These are phyloP conservation scores for Cicer pinnatifidum DNA, from an alignment of 306 rosid genomes.

Conservation along the genomic window DNA sequence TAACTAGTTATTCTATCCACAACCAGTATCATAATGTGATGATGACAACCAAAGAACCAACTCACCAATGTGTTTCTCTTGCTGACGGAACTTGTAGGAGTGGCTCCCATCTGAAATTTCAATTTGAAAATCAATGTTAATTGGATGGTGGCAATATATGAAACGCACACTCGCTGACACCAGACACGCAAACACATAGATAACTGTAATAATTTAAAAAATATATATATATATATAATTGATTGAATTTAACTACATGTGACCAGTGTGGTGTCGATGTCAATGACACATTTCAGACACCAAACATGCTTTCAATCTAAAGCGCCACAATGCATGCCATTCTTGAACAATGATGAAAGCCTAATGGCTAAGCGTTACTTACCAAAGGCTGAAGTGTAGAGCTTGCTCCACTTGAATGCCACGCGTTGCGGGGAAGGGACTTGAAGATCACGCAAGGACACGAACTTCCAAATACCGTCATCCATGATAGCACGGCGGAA, in stretches of 20 bases:
- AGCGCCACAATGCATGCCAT: too few relatives aligned
- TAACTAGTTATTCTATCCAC: too few relatives aligned
- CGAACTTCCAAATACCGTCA: conserved; percentile 78
- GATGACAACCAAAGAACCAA: conserved; percentile 24
- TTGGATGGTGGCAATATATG: neutral
- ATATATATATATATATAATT: too few relatives aligned
- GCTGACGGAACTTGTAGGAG: conserved; percentile 82
- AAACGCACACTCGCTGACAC: too few relatives aligned
- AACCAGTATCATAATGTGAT: too few relatives aligned
- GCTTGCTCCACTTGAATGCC: conserved; percentile 71
- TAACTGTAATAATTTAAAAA: too few relatives aligned
- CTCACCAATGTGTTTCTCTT: conserved; percentile 90
- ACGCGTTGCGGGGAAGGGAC: conserved; percentile 65
- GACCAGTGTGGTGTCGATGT: too few relatives aligned
- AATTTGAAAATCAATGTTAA: conserved; percentile 33
- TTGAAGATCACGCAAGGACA: conserved; percentile 85
- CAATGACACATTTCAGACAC: too few relatives aligned
- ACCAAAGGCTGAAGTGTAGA: conserved; percentile 83
- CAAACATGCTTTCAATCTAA: too few relatives aligned
- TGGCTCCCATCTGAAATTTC: conserved; percentile 82
- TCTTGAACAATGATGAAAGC: neutral
- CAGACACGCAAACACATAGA: too few relatives aligned
- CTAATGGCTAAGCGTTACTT: conserved; percentile 37
- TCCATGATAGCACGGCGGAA: conserved; percentile 73
- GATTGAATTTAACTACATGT: too few relatives aligned